Evolutionary conservation across 169 alveolate genomes (phyloP).

Genomic region (Babesia microti): DNA sequence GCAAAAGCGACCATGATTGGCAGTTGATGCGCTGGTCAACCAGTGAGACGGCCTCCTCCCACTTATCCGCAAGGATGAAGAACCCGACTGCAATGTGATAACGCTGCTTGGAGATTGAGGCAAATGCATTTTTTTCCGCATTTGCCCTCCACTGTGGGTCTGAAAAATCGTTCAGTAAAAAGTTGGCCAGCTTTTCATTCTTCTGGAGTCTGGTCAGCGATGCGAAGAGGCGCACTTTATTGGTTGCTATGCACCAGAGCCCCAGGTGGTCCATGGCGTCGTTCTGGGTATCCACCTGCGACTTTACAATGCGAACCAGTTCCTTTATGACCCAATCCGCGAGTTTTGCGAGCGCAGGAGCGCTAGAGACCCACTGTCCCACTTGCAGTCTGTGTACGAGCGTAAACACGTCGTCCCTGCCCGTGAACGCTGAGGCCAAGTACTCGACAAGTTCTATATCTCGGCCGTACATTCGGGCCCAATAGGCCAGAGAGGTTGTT

Average conservation of each 20-base stretch:
- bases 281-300: conserved; percentile 8
- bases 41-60: conserved; percentile 35
- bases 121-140: conserved; percentile 39
- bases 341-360: too few relatives aligned
- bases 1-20: too few relatives aligned
- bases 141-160: conserved; percentile 20
- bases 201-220: conserved; percentile 30
- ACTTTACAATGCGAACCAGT: too few relatives aligned
- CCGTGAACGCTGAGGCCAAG: conserved; percentile 1
- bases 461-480: conserved; percentile 10
- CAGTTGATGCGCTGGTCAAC: conserved; percentile 37
- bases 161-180: conserved; percentile 26
- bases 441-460: conserved; percentile 15
- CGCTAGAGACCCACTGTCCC: too few relatives aligned
- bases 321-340: too few relatives aligned
- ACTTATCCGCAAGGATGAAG: conserved; percentile 18
- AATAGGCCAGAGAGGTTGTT: too few relatives aligned
- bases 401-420: conserved; percentile 1
- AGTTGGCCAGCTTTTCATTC: conserved; percentile 17
- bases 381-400: too few relatives aligned
- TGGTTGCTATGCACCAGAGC: conserved; percentile 29
- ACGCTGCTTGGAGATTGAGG: conserved; percentile 30
- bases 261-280: conserved; percentile 42
- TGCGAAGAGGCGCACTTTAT: conserved; percentile 25
- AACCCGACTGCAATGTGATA: conserved; percentile 33